Evolutionary conservation across 257 asterid genomes (phyloP).

Genomic region (Fraxinus anomala): DNA sequence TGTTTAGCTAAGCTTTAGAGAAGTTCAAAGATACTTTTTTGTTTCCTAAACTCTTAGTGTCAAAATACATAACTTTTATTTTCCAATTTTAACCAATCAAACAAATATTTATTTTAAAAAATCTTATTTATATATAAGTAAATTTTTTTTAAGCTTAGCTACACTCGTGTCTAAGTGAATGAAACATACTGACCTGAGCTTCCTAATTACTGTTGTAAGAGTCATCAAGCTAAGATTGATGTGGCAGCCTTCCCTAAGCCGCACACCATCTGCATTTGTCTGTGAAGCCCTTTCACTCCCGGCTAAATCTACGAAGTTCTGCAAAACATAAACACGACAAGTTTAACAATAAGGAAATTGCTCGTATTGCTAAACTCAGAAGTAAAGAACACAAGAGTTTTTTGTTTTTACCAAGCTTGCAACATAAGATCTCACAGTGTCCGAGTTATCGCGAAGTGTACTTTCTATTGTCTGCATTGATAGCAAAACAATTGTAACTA

Average conservation of each 20-base stretch:
- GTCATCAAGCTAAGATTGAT: constrained; percentile 97
- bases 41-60: neutral
- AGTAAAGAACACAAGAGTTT: neutral
- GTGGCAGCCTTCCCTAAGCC: constrained; percentile 98
- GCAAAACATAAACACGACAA: constrained; percentile 27
- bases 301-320: constrained; percentile 96
- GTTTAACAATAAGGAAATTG: neutral
- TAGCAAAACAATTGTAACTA: constrained; percentile 27
- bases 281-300: constrained; percentile 96
- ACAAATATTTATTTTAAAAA: neutral
- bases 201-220: constrained; percentile 88
- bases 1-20: neutral
- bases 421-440: constrained; percentile 86
- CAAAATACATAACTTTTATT: neutral
- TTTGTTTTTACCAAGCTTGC: constrained; percentile 75
- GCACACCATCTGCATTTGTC: constrained; percentile 88
- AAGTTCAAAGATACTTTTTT: neutral
- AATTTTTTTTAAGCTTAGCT: neutral
- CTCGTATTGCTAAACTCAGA: neutral
- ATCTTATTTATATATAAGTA: neutral
- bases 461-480: constrained; percentile 83
- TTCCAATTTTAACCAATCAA: neutral
- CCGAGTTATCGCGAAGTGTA: constrained; percentile 86
- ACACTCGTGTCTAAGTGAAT: constrained; percentile 1
- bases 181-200: constrained; percentile 65